Evolutionary conservation across 1,284 basidiomycete species (phyloP), one percentile per base, ranked within the genome.

Genomic region (Puccinia novopanici): DNA sequence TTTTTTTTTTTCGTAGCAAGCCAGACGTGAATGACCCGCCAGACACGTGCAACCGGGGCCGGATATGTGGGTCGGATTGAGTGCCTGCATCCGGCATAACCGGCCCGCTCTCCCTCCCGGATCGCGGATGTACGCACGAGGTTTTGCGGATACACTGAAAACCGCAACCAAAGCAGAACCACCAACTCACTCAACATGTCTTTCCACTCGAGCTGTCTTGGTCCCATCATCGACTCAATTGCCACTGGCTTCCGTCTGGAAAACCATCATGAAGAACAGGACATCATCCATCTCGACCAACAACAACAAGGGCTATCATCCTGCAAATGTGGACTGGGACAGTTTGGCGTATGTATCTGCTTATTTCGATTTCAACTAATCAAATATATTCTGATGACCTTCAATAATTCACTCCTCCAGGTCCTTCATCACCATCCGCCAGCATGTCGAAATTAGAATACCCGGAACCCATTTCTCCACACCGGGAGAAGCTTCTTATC

Each of bases 251-350:
- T 73, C 24, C 52, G 34, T 27, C n/a, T 59, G 22, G 40, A 57
- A 17, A 40, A 22, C 17, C 40, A 17, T 17, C 50, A 24, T n/a
- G n/a, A n/a, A 22, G 70, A 72, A 17, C 27, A 42, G 4, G 34
- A 8, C 27, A 22, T 2, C 19, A 27, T 34, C 54, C 17, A 22
- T 19, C 52, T 22, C 17, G 30, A 52, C 30, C 34, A 55, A 59
- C 71, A 55, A n/a, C n/a, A n/a, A 15, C 50, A 73, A 59, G 40
- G 24, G 17, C 37, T 59, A 45, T 59, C 71, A 12, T 73, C 54
- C 12, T 73, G 71, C 37, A 57, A 59, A 45, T 73, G 71, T 30
- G 54, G 71, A 42, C 59, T 73, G n/a, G 68, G 68, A 22, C 48
- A 71, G 19, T 34, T 71, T 13, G 13, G 42, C 37, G 71, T 73